Base-by-base conservation (phyloP, 1,139 yeast species). In the Arxiozyma bovina region DNA sequence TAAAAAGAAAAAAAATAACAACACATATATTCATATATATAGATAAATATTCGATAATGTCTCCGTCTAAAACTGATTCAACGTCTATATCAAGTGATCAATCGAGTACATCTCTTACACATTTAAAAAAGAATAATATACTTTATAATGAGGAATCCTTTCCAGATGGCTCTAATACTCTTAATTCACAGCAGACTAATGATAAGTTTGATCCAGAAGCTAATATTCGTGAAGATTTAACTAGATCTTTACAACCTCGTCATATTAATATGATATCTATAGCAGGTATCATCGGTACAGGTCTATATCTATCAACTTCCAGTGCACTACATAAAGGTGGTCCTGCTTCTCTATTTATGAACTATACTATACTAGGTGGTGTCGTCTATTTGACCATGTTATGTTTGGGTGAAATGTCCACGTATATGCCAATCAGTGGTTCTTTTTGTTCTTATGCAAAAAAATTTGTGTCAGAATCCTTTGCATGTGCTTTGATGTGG, bases 281-380 rank as follows among this genome's bases (percentile, higher is more conserved):
- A 55, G 87, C 85, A 2, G 87, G 87, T 11, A 79, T 80, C 54
- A 81, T 82, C 52, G 88, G 89, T 18, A 81, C 85, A 1, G 89
- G 88, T 11, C 70, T 83, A 46, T 78, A 77, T 58, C 72, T 84
- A 51, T 85, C 87, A 41, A 77, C 87, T 0, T 85, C 87, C 4
- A 77, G 76, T 53, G 78, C 87, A 4, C 70, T 84, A 52, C 74
- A 79, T 27, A 68, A 66, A 21, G 87, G 87, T 56, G 90, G 90
- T 20, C 89, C 90, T 3, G 78, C 80, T 7, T 78, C 85, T 7
- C 69, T 84, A 53, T 68, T 84, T 23, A 71, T 84, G 50, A 81
- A 83, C 45, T 84, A 82, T 63, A 67, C 77, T 7, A 72, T 82
- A 34, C 80, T 82, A 58, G 88, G 88, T 17, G 65, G 79, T 1